Evolutionary conservation across 805 yeast genomes (phyloP).

Genomic region (Candida vartiovaarae): DNA sequence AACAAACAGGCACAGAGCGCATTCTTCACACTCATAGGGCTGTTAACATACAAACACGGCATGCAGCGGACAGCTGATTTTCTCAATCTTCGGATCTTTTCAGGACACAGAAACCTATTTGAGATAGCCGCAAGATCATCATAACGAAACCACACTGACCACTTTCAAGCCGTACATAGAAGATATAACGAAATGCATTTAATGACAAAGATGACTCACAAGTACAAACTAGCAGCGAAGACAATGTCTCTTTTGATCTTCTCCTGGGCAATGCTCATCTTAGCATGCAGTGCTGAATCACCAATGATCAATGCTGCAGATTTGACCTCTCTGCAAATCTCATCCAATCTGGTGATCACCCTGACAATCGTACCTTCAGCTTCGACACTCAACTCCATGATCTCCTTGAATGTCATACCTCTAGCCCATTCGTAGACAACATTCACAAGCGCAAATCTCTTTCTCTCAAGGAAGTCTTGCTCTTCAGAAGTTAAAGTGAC

Average conservation of each 20-base stretch:
- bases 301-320: slow-evolving; percentile 94
- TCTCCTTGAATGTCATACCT: slow-evolving; percentile 85
- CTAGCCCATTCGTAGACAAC: slow-evolving; percentile 98
- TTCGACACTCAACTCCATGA: slow-evolving; percentile 81
- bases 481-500: slow-evolving; percentile 80
- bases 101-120: slow-evolving; percentile 14
- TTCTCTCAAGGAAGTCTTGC: slow-evolving; percentile 71
- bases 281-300: slow-evolving; percentile 79
- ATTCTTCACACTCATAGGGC: slow-evolving; percentile 22
- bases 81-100: slow-evolving; percentile 14
- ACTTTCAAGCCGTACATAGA: not conserved
- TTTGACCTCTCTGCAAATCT: slow-evolving; percentile 89
- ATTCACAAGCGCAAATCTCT: slow-evolving; percentile 84
- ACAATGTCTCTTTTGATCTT: slow-evolving; percentile 94
- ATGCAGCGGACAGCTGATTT: slow-evolving; percentile 14
- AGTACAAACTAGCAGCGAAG: slow-evolving; percentile 89
- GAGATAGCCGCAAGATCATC: slow-evolving; percentile 11
- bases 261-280: slow-evolving; percentile 91
- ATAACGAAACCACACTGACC: slow-evolving; percentile 1
- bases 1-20: not conserved
- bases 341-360: slow-evolving; percentile 90
- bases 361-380: slow-evolving; percentile 97
- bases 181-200: not conserved
- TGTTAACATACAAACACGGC: slow-evolving; percentile 16
- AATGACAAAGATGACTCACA: slow-evolving; percentile 29